Evolutionary conservation across 2,329 filamentous ascomycete genomes (phyloP).

Genomic region (Massarina eburnea): DNA sequence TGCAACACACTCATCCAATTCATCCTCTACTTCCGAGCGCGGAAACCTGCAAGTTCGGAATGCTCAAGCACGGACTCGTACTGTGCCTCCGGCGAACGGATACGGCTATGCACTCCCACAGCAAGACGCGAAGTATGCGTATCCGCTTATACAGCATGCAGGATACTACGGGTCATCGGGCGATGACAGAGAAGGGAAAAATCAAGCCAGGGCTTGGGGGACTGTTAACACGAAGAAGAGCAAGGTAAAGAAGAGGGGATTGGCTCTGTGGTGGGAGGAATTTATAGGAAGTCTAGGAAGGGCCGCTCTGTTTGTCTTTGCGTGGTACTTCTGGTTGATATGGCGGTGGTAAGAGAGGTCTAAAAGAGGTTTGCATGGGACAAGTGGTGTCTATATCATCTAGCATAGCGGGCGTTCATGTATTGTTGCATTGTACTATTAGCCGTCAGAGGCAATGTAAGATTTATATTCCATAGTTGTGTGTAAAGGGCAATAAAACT

Average conservation of each 20-base stretch:
- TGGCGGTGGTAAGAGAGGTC: constrained; percentile 57
- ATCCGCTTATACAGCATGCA: constrained; percentile 46
- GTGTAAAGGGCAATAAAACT: too few relatives aligned
- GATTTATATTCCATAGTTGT: too few relatives aligned
- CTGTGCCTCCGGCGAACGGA: constrained; percentile 39
- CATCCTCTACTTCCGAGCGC: constrained; percentile 29
- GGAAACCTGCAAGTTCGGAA: constrained; percentile 30
- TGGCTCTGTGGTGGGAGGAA: constrained; percentile 59
- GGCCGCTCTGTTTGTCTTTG: constrained; percentile 64
- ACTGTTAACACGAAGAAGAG: constrained; percentile 29
- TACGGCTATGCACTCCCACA: constrained; percentile 27
- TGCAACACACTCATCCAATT: constrained; percentile 31
- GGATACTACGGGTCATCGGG: constrained; percentile 39
- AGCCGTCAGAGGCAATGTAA: neutral
- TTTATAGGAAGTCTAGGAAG: constrained; percentile 63
- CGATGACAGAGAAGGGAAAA: constrained; percentile 8
- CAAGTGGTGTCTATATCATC: neutral
- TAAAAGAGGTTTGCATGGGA: neutral
- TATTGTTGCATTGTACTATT: neutral
- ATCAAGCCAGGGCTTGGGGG: constrained; percentile 34
- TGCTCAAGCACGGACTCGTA: constrained; percentile 38
- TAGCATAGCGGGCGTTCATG: neutral
- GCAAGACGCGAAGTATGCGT: constrained; percentile 19
- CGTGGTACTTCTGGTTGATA: constrained; percentile 68
- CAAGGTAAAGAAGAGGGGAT: constrained; percentile 40